phyloP scores from a whole-genome alignment of 202 grass and related monocot species.

The Panicum virgatum region DNA sequence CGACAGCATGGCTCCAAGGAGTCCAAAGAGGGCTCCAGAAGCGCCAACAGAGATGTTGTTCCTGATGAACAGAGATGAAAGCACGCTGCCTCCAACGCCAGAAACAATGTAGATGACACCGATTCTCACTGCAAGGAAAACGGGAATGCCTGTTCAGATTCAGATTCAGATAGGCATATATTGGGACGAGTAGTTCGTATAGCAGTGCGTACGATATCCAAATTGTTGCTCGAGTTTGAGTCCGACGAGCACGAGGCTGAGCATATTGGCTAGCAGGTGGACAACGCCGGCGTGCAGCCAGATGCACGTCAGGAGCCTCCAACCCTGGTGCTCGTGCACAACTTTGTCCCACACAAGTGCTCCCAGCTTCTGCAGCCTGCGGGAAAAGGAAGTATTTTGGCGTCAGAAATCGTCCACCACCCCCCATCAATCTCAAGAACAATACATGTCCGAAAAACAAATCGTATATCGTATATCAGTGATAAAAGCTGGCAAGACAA shows the following conservation, averaged over 20 bases:
- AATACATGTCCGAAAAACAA: neutral
- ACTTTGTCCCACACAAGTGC: conserved; percentile 71
- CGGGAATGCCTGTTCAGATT: neutral
- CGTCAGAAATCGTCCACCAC: neutral
- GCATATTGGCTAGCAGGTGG: conserved; percentile 87
- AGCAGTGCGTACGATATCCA: conserved; percentile 59
- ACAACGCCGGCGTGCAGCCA: conserved; percentile 89
- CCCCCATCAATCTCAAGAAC: neutral
- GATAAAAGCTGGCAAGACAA: neutral
- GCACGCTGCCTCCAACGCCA: conserved; percentile 72
- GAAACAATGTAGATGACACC: conserved; percentile 73
- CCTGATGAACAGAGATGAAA: conserved; percentile 78
- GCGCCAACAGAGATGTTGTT: conserved; percentile 89
- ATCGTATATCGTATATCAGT: neutral
- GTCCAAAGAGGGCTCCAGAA: conserved; percentile 83
- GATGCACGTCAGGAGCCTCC: conserved; percentile 83
- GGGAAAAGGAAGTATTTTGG: neutral
- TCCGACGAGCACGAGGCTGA: conserved; percentile 81
- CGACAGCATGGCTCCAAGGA: conserved; percentile 89
- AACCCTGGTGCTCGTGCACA: conserved; percentile 63
- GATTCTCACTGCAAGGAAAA: conserved; percentile 60
- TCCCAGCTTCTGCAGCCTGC: conserved; percentile 81
- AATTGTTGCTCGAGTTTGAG: conserved; percentile 88
- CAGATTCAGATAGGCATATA: neutral
- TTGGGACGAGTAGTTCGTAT: neutral